Percentiles rank a stretch among this genome's conserved stretches.
These are phyloP conservation scores for Podospora appendiculata DNA, from an alignment of 495 filamentous ascomycete species.

Conservation along the genomic window DNA sequence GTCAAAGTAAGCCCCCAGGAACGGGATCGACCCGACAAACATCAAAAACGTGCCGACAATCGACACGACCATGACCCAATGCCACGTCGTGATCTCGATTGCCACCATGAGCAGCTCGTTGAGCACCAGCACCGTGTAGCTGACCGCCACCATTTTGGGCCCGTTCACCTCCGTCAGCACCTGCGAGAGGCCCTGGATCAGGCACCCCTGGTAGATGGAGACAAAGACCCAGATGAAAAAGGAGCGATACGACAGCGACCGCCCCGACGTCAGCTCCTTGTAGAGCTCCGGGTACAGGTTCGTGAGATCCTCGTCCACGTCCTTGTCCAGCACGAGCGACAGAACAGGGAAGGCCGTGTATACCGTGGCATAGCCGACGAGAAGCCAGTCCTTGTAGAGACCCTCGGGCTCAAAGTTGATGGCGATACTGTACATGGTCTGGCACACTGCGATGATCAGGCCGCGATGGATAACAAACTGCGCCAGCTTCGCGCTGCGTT, in stretches of 20 bases:
- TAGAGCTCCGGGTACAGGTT: conserved; percentile 97
- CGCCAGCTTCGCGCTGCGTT: conserved; percentile 87
- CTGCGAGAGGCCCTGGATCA: conserved; percentile 90
- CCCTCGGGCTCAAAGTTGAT: conserved; percentile 86
- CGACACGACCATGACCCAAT: conserved; percentile 81
- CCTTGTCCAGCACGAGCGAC: conserved; percentile 89
- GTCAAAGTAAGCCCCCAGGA: conserved; percentile 86
- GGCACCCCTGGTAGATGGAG: conserved; percentile 86
- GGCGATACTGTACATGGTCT: conserved; percentile 95
- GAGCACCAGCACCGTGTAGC: conserved; percentile 84
- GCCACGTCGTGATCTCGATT: conserved; percentile 94
- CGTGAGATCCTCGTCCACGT: conserved; percentile 87
- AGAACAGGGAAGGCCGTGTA: conserved; percentile 96
- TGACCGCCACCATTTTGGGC: conserved; percentile 75
- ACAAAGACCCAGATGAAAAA: conserved; percentile 98
- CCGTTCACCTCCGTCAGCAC: conserved; percentile 68
- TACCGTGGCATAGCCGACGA: conserved; percentile 93
- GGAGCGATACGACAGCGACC: conserved; percentile 78
- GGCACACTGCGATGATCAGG: conserved; percentile 87
- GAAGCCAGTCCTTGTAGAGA: conserved; percentile 91
- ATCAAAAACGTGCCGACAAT: conserved; percentile 72
- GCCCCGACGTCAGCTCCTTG: conserved; percentile 82
- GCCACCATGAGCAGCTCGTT: conserved; percentile 98
- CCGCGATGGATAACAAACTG: conserved; percentile 99
- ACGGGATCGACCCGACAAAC: conserved; percentile 78